A percentile compares a stretch with the other conserved stretches of the same genome.
These are phyloP conservation scores for Moringa oleifera DNA, from an alignment of 345 rosid genomes.

Conservation along the genomic window DNA sequence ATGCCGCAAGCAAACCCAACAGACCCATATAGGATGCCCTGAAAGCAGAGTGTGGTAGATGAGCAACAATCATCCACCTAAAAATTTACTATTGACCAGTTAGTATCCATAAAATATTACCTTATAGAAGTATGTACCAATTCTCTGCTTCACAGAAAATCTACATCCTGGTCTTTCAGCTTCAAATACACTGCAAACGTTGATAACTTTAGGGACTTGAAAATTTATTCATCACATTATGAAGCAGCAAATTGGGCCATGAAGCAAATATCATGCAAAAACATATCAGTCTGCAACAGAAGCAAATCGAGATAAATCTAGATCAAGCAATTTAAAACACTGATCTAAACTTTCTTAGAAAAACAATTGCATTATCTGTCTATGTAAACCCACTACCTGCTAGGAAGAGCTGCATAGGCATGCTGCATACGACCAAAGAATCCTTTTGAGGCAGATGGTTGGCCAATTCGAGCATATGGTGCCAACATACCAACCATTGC, in stretches of 20 bases:
- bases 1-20: constrained; percentile 95
- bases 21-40: constrained; percentile 81
- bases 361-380: not conserved
- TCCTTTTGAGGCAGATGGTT: constrained; percentile 58
- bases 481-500: constrained; percentile 96
- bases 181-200: constrained; percentile 62
- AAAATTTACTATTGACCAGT: not conserved
- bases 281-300: not conserved
- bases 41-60: constrained; percentile 14
- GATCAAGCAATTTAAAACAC: not conserved
- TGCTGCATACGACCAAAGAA: constrained; percentile 48
- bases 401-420: constrained; percentile 90
- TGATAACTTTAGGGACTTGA: constrained; percentile 9
- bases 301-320: not conserved
- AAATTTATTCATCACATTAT: not conserved
- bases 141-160: constrained; percentile 60
- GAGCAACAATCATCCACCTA: too few relatives aligned
- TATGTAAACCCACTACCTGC: constrained; percentile 47
- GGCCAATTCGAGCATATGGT: constrained; percentile 83
- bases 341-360: not conserved
- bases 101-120: constrained; percentile 19
- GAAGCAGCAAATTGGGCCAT: not conserved
- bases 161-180: constrained; percentile 83
- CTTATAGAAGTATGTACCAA: constrained; percentile 74
- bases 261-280: not conserved